Evolutionary conservation across 305 asterid species (phyloP).

Genomic region (Fraxinus angustifolia): DNA sequence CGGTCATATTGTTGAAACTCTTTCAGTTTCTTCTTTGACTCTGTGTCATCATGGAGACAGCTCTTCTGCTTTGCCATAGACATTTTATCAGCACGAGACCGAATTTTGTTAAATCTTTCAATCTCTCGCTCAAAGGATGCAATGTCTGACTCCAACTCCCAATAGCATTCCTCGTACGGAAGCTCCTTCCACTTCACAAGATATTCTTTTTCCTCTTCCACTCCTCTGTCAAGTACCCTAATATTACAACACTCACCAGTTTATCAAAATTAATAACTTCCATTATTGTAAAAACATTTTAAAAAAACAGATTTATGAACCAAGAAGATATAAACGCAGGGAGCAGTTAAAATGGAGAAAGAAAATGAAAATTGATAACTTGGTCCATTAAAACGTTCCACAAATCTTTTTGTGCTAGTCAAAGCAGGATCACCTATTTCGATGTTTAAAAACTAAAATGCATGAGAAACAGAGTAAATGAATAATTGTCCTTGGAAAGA

Average conservation of each 20-base stretch:
- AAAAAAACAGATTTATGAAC: not conserved
- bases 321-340: not conserved
- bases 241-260: slow-evolving; percentile 24
- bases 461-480: not conserved
- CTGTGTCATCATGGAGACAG: slow-evolving; percentile 48
- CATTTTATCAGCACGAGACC: slow-evolving; percentile 48
- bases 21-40: slow-evolving; percentile 59
- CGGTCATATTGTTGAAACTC: slow-evolving; percentile 87
- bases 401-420: not conserved
- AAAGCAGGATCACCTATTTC: not conserved
- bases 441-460: not conserved
- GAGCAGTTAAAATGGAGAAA: not conserved
- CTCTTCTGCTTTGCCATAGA: slow-evolving; percentile 58
- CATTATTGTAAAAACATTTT: not conserved
- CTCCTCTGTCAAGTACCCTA: slow-evolving; percentile 50
- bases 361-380: not conserved
- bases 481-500: not conserved
- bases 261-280: not conserved
- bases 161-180: slow-evolving; percentile 85
- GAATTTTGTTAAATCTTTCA: slow-evolving; percentile 56
- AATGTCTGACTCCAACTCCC: slow-evolving; percentile 87
- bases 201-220: slow-evolving; percentile 71
- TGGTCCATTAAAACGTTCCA: not conserved
- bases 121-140: slow-evolving; percentile 73
- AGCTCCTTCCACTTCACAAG: slow-evolving; percentile 99